A percentile compares a stretch with the other conserved stretches of the same genome.
These are phyloP conservation scores for Zygosaccharomyces bisporus DNA, from an alignment of 805 yeast species.

Conservation along the genomic window DNA sequence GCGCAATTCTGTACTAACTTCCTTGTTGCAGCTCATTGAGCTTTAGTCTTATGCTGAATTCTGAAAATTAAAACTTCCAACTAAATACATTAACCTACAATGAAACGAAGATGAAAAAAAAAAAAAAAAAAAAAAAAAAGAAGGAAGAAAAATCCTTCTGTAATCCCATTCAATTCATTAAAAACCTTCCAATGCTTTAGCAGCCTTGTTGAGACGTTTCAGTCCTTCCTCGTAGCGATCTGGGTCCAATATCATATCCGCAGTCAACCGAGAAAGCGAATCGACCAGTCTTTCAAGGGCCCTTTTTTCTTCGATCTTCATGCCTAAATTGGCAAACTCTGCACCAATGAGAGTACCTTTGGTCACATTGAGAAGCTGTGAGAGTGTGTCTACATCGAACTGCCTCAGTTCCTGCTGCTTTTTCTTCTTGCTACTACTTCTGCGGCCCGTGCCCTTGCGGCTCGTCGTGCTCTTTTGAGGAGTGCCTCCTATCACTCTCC, in stretches of 20 bases:
- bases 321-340: conserved; percentile 69
- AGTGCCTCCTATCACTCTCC: conserved; percentile 3
- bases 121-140: not conserved
- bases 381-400: conserved; percentile 35
- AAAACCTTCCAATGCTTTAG: conserved; percentile 83
- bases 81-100: not conserved
- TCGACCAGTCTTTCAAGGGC: conserved; percentile 83
- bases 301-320: conserved; percentile 72
- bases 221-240: conserved; percentile 77
- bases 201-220: conserved; percentile 72
- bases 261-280: conserved; percentile 76
- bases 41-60: not conserved
- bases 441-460: conserved; percentile 3
- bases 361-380: conserved; percentile 39
- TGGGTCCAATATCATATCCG: conserved; percentile 86
- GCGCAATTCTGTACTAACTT: not conserved
- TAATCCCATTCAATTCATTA: conserved; percentile 13
- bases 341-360: conserved; percentile 43
- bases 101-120: not conserved
- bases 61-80: not conserved
- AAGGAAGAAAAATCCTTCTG: not conserved
- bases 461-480: conserved; percentile 1
- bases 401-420: conserved; percentile 21
- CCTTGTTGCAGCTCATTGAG: not conserved
- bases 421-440: conserved; percentile 7